Percentiles rank a stretch among this genome's conserved stretches.
Evolutionary conservation across 495 filamentous ascomycete genomes (phyloP).

Genomic region (Hypoxylon lienhwacheense): DNA sequence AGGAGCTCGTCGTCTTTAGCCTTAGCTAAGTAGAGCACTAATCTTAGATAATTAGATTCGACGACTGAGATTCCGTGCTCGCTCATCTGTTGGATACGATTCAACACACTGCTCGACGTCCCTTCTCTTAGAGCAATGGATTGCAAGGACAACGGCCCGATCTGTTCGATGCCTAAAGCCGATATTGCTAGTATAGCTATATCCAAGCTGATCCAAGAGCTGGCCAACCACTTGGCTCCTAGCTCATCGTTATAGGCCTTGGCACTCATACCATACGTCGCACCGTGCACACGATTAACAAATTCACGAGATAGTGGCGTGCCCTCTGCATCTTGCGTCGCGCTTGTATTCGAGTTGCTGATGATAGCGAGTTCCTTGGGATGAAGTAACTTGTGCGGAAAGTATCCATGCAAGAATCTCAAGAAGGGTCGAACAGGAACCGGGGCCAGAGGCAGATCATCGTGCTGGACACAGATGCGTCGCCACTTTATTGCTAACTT

Average conservation of each 20-base stretch:
- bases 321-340: conserved; percentile 16
- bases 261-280: conserved; percentile 49
- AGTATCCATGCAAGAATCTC: conserved; percentile 41
- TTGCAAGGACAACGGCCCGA: conserved; percentile 73
- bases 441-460: conserved; percentile 38
- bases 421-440: conserved; percentile 38
- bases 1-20: conserved; percentile 60
- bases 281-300: conserved; percentile 48
- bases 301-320: conserved; percentile 41
- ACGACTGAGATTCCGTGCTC: conserved; percentile 60
- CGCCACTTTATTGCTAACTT: conserved; percentile 64
- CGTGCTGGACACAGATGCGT: conserved; percentile 30
- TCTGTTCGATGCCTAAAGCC: conserved; percentile 63
- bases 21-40: conserved; percentile 60
- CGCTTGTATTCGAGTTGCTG: background rate
- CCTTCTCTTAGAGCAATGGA: conserved; percentile 66
- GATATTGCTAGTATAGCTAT: conserved; percentile 63
- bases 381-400: conserved; percentile 19
- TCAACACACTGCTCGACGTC: conserved; percentile 53
- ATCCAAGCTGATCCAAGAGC: conserved; percentile 64
- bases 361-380: conserved; percentile 22
- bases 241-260: conserved; percentile 63
- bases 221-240: conserved; percentile 73
- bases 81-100: conserved; percentile 59
- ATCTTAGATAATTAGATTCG: conserved; percentile 58